These are phyloP conservation scores for Pisolithus marmoratus DNA, from an alignment of 768 basidiomycete species.

Conservation along the genomic window DNA sequence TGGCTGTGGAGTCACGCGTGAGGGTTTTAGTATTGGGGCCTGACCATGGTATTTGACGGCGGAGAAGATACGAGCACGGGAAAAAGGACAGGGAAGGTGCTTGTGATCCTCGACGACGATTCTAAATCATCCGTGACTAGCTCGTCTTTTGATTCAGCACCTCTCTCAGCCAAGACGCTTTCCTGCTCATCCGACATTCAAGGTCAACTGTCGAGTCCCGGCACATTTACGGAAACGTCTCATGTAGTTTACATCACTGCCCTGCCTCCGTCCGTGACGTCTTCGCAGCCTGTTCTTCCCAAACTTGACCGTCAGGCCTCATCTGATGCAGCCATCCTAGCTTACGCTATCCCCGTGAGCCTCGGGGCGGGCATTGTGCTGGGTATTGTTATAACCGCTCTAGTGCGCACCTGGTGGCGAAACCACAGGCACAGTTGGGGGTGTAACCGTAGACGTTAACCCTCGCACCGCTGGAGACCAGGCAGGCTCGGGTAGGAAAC, in stretches of 20 bases:
- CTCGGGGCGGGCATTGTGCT: too few relatives aligned
- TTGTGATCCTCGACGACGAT: background rate
- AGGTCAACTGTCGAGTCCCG: background rate
- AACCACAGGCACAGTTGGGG: too few relatives aligned
- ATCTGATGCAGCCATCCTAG: constrained; percentile 9
- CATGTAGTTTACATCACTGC: constrained; percentile 30
- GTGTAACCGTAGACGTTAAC: too few relatives aligned
- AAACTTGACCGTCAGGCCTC: constrained; percentile 17
- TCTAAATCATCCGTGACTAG: background rate
- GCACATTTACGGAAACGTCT: background rate
- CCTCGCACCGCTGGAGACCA: too few relatives aligned
- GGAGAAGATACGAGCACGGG: too few relatives aligned
- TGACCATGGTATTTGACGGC: constrained; percentile 22
- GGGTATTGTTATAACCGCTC: too few relatives aligned
- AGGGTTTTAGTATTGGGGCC: constrained; percentile 35
- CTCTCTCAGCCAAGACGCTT: background rate
- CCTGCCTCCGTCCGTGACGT: constrained; percentile 20
- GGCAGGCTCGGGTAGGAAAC: too few relatives aligned
- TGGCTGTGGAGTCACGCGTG: constrained; percentile 56
- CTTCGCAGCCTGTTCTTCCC: constrained; percentile 7
- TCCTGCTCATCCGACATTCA: constrained; percentile 2
- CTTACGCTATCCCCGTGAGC: too few relatives aligned
- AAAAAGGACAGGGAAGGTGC: background rate
- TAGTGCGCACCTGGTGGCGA: too few relatives aligned
- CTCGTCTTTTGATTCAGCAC: background rate